Base-by-base conservation (phyloP, 2,329 filamentous ascomycete genomes). In the Fusarium napiforme region DNA sequence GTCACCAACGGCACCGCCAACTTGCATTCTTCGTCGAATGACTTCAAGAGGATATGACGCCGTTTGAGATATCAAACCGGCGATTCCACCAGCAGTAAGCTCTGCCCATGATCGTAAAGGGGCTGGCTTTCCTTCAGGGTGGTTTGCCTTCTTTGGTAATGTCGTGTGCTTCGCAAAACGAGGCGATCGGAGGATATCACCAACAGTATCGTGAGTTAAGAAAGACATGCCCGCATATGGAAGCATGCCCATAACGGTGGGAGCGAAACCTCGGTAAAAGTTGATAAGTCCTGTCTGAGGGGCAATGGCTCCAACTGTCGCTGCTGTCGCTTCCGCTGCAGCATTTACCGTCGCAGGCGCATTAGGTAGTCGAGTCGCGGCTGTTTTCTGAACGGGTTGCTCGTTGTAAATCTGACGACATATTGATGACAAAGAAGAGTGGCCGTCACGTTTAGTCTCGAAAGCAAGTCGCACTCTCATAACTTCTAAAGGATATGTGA, bases 181-280 rank as follows among this genome's bases (percentile, higher is more conserved):
- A 0, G 91, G 91, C 63, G 88, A 87, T 23, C 95, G 93, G 76
- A 99, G 88, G 52, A 96, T 79, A 81, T 99, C 96, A 69, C 94
- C 93, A 45, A 93, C 90, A 9, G 93, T 94, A 82, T 99, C 96
- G 84, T 99, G 96, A 0, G 94, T 97, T 45, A 99, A 88, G 84
- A 99, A 99, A 2, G 95, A 97, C 79, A 97, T 92, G 77, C 96
- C 96, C 2, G 96, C 96, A 79, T 99, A 99, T 0, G 96, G 96
- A 2, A 99, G 85, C 96, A 99, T 99, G 76, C 96, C 96, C 68
- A 97, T 87, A 9, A 99, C 83, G 0, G 96, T 98, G 0, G 96
- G 93, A 0, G 91, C 90, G 82, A 99, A 99, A 56, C 96, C 96
- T 55, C 96, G 91, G 83, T 98, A 99, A 82, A 99, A 99, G 82